Evolutionary conservation across 139 green algal genomes (phyloP).

Genomic region (Auxenochlorella pyrenoidosa): DNA sequence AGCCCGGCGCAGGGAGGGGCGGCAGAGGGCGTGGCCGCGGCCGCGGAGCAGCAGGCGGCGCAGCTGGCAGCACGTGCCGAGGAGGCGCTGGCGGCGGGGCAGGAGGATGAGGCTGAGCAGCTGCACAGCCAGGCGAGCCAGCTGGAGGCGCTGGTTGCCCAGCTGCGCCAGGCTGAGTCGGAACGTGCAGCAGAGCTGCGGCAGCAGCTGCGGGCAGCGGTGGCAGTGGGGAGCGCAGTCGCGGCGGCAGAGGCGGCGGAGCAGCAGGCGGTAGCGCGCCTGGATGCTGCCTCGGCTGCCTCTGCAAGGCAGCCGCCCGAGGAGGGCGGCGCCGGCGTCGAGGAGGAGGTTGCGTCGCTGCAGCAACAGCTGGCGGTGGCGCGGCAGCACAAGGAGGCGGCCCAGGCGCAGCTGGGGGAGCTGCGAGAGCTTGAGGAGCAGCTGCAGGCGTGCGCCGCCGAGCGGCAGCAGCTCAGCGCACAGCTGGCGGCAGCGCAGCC

Average conservation of each 20-base stretch:
- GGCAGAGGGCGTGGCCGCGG: neutral
- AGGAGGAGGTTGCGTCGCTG: neutral
- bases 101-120: neutral
- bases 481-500: neutral
- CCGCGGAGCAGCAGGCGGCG: conserved; percentile 2
- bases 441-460: neutral
- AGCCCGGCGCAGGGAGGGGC: neutral
- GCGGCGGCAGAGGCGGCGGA: neutral
- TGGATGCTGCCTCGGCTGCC: neutral
- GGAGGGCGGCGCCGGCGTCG: neutral
- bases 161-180: conserved; percentile 4
- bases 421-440: conserved; percentile 6
- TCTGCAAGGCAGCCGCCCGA: neutral
- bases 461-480: conserved; percentile 10
- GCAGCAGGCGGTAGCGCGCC: neutral
- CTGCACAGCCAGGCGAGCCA: conserved; percentile 25
- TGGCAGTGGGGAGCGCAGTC: neutral
- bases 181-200: neutral
- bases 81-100: neutral
- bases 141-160: conserved; percentile 6
- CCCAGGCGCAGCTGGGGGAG: conserved; percentile 29
- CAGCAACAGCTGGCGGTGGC: neutral
- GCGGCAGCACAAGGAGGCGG: conserved; percentile 23
- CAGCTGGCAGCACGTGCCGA: neutral
- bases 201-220: neutral